Evolutionary conservation across 1,139 yeast genomes (phyloP), one percentile per base, ranked within the genome.

Genomic region (Kluyveromyces sp.): DNA sequence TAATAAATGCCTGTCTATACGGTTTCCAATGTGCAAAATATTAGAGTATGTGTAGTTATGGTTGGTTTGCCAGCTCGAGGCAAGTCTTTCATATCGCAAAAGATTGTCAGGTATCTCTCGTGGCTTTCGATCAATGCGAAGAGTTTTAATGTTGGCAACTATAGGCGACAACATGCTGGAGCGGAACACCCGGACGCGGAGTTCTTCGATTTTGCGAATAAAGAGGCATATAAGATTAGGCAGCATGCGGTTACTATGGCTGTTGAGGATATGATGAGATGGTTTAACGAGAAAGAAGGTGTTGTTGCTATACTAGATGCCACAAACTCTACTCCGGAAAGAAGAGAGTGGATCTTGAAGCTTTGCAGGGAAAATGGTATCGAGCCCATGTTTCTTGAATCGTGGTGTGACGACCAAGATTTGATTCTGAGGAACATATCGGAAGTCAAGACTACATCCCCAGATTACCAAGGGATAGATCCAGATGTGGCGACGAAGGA

Each of bases 261-360:
- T 1, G 74, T 87, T 41, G 62, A 69, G n/a, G 97, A 88, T 57
- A 85, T 92, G 86, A 75, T 90, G 77, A 69, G 75, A 41, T 92
- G 97, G 97, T 88, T 87, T 60, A 72, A 73, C 36, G 79, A 82
- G 31, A 89, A 84, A 50, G 75, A 79, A 48, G 96, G 96, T 4
- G 85, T 83, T 37, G 97, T 92, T 39, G 97, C 96, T 0, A 86
- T 92, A 7, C 74, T 90, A 52, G 98, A 92, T 67, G 97, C 92
- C 31, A 83, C 94, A 6, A 85, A 86, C 63, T 78, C 85, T 39
- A 84, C 97, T 4, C 71, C 76, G 53, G 77, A 74, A 47, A 76
- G 96, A 57, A 74, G 98, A 54, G 73, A 73, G 32, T 73, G 79
- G 73, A 77, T 92, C 47, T 70, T 81, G 48, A 71, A 75, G 53